Evolutionary conservation across 2,329 filamentous ascomycete species (phyloP), one percentile per base, ranked within the genome.

Genomic region (Verruconis gallopava): DNA sequence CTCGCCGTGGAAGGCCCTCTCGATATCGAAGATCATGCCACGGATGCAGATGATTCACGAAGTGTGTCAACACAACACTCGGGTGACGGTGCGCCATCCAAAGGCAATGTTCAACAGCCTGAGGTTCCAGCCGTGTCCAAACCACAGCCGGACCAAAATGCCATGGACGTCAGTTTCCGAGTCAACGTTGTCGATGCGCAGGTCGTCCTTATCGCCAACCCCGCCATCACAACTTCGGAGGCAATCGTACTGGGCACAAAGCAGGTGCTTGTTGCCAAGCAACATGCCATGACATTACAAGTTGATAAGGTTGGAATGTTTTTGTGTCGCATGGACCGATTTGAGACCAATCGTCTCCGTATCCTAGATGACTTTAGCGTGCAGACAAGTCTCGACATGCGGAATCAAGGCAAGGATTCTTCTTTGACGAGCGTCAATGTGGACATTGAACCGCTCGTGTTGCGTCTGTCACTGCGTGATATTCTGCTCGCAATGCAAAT

Each of bases 301-400:
- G 77, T 98, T 2, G 88, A 85, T 5, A 80, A 96, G 55, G 75
- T 96, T 41, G 91, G 91, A 51, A 98, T 99, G 91, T 99, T 95
- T 59, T 63, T 98, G 21, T 98, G 93, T 56, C 82, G 91, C 11
- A 98, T 99, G 91, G 93, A 99, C 60, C 84, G 79, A 48, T 96
- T 96, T 51, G 89, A 98, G 51, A 86, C 83, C 3, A 88, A 81
- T 32, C 77, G 85, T 28, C 71, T 98, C 37, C 79, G 91, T 14
- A 94, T 99, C 47, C 75, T 99, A 21, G 93, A 99, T 55, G 88
- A 98, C 60, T 98, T 98, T 58, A 94, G 86, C 2, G 68, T 96
- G 6, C 83, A 91, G 48, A 71, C 93, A 52, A 91, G 85, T 2
- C 77, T 98, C 67, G 89, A 98, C 53, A 78, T 76, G 49, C 68